Conservation (phyloP, 495 filamentous ascomycete species). For the Trichoderma virens region DNA sequence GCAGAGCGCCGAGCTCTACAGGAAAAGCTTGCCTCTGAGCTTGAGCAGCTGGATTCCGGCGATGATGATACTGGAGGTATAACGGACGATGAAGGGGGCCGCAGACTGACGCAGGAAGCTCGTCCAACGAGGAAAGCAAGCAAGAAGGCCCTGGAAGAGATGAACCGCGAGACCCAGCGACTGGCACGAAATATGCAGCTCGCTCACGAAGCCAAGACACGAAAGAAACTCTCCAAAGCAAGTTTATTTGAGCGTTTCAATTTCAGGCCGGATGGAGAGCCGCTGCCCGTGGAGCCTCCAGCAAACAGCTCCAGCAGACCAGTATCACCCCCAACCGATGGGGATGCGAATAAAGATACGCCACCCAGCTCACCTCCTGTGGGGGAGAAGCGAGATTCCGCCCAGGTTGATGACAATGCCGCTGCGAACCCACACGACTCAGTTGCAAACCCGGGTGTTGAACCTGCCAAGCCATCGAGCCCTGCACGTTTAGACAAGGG, state of each 20-base stretch:
- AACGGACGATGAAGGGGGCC: conserved; percentile 48
- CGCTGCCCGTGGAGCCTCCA: conserved; percentile 28
- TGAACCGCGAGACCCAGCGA: conserved; percentile 86
- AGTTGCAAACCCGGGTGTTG: conserved; percentile 24
- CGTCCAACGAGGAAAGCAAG: conserved; percentile 78
- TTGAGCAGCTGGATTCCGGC: conserved; percentile 14
- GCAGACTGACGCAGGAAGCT: conserved; percentile 51
- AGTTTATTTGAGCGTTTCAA: conserved; percentile 81
- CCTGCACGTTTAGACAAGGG: conserved; percentile 41
- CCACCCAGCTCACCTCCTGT: conserved; percentile 46
- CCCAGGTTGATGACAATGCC: neutral
- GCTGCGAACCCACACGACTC: conserved; percentile 15
- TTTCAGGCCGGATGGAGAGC: conserved; percentile 42
- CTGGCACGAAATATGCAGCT: conserved; percentile 85
- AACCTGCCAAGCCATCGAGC: conserved; percentile 18
- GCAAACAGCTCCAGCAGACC: conserved; percentile 39
- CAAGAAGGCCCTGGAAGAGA: conserved; percentile 94
- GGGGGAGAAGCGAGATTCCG: conserved; percentile 8
- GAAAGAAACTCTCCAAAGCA: conserved; percentile 83
- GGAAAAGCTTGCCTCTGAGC: conserved; percentile 14
- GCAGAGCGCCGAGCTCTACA: conserved; percentile 45
- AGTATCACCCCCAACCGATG: conserved; percentile 35
- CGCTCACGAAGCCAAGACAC: conserved; percentile 80
- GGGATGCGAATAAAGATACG: conserved; percentile 38
- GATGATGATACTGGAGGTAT: conserved; percentile 32